Base-by-base conservation (phyloP, 148 eudicot species). In the Bassia scoparia region DNA sequence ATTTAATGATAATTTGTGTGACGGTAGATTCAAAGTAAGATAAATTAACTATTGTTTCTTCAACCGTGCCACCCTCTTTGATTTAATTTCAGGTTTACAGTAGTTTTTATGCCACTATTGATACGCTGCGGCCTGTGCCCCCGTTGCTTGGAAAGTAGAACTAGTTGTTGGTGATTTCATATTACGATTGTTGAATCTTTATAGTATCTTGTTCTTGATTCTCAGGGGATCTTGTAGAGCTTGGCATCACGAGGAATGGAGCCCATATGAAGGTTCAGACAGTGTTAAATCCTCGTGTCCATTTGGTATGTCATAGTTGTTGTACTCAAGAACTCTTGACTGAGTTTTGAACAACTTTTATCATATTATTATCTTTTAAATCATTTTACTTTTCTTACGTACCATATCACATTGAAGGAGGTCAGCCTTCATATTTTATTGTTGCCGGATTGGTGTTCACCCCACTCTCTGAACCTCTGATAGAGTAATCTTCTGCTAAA, bases 391-490 rank as follows among this genome's bases (percentile, higher is more conserved):
- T 46, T 27, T 8, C 44, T 30, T 77, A 94, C 97, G 98, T 94
- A 70, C 98, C 98, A 4, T 94, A 85, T 87, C 93, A 94, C 78
- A 89, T 91, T 67, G 96, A 94, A 83, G 97, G 84, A 53, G 98
- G 86, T 69, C 97, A 86, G 75, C 97, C 98, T 80, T 89, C 98
- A 59, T 94, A 94, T 72, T 67, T 94, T 26, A 94, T 94, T 74
- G 91, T 91, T 79, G 95, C 97, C 78, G 98, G 98, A 48, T 84
- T 94, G 88, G 98, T 94, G 76, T 94, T 94, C 74, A 91, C 97
- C 37, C 98, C 97, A 60, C 90, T 94, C 44, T 91, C 98, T 20
- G 98, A 94, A 69, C 97, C 96, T 43, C 91, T 94, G 33, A 89
- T 94, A 70, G 98, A 86, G 98, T 94, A 91, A 76, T n/a, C 75